Evolutionary conservation across 495 filamentous ascomycete genomes (phyloP).

Genomic region (Hypoxylon trugodes): DNA sequence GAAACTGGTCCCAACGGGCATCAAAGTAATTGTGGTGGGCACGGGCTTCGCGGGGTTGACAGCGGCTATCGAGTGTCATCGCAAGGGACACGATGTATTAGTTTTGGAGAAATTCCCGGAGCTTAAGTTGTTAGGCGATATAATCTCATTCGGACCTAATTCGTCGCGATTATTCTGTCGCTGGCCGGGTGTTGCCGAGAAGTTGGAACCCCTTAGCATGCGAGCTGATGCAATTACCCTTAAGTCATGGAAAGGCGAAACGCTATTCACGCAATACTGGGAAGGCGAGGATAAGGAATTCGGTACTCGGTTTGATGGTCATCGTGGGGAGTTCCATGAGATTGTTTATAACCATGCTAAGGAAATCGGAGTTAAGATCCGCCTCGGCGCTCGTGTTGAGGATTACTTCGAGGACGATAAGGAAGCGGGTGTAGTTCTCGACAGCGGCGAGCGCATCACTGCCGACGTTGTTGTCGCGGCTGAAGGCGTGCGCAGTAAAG

Average conservation of each 20-base stretch:
- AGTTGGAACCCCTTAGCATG: constrained; percentile 60
- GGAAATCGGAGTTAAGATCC: constrained; percentile 64
- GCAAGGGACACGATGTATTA: constrained; percentile 67
- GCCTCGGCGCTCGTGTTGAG: constrained; percentile 61
- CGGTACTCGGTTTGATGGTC: constrained; percentile 64
- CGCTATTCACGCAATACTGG: constrained; percentile 49
- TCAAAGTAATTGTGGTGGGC: constrained; percentile 66
- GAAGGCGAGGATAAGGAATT: constrained; percentile 51
- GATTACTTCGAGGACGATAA: constrained; percentile 68
- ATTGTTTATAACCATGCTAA: constrained; percentile 66
- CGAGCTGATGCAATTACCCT: constrained; percentile 49
- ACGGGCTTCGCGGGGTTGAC: constrained; percentile 68
- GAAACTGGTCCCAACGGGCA: constrained; percentile 48
- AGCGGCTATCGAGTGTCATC: constrained; percentile 67
- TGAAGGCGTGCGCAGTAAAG: constrained; percentile 68
- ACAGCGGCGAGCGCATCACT: constrained; percentile 56
- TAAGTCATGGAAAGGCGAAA: constrained; percentile 47
- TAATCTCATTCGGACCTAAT: constrained; percentile 63
- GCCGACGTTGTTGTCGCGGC: constrained; percentile 70
- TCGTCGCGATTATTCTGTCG: constrained; percentile 55
- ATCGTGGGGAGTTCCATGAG: constrained; percentile 69
- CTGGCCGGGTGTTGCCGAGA: constrained; percentile 58
- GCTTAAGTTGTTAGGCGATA: constrained; percentile 57
- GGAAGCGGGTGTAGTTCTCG: constrained; percentile 63
- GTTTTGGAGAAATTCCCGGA: constrained; percentile 61